Percentiles rank a stretch among this genome's conserved stretches.
Conservation (phyloP, 2,329 filamentous ascomycete genomes). For the Camillea tinctor region DNA sequence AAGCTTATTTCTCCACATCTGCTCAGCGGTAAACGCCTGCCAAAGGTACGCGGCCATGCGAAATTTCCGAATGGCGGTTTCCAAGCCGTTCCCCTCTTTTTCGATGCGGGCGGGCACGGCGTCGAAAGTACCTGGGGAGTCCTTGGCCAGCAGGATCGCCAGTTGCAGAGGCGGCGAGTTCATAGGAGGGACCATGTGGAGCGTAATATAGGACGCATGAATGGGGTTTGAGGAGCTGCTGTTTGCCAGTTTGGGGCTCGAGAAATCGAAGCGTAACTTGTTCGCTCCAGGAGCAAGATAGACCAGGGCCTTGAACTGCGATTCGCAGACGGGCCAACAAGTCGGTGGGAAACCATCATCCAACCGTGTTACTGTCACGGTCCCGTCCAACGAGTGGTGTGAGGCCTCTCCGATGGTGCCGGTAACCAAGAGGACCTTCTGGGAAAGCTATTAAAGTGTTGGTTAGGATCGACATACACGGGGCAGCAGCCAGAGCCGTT, state of each 20-base stretch:
- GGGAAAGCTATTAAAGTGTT: slow-evolving; percentile 66
- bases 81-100: slow-evolving; percentile 78
- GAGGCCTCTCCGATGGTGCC: slow-evolving; percentile 76
- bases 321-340: slow-evolving; percentile 83
- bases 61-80: slow-evolving; percentile 83
- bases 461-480: slow-evolving; percentile 2
- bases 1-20: slow-evolving; percentile 88
- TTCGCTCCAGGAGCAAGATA: slow-evolving; percentile 93
- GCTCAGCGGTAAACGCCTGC: slow-evolving; percentile 95
- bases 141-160: slow-evolving; percentile 81
- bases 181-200: slow-evolving; percentile 82
- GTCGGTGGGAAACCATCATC: slow-evolving; percentile 83
- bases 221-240: slow-evolving; percentile 64
- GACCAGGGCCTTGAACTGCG: slow-evolving; percentile 87
- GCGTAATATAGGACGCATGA: slow-evolving; percentile 75
- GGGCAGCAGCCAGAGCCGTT: background rate
- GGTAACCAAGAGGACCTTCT: slow-evolving; percentile 81
- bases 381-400: slow-evolving; percentile 72
- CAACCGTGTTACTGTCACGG: slow-evolving; percentile 73
- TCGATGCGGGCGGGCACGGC: slow-evolving; percentile 71
- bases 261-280: slow-evolving; percentile 82
- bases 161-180: slow-evolving; percentile 83
- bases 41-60: slow-evolving; percentile 94
- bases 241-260: slow-evolving; percentile 75
- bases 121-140: slow-evolving; percentile 85